A percentile compares a stretch with the other conserved stretches of the same genome.
phyloP scores from a whole-genome alignment of 306 rosid genomes.

The Potentilla sterilis region DNA sequence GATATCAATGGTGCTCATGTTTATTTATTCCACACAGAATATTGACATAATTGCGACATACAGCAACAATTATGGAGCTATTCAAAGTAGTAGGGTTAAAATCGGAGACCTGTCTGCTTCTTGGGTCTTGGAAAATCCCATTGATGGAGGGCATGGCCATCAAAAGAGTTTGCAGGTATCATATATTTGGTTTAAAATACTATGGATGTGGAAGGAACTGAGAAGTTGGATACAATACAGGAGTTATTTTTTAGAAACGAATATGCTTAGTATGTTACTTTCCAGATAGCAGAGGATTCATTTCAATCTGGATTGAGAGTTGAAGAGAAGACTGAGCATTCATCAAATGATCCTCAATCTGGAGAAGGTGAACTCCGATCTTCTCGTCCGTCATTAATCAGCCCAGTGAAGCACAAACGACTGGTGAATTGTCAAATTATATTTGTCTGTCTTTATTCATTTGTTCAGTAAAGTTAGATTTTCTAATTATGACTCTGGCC shows the following conservation, averaged over 20 bases:
- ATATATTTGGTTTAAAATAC: background rate
- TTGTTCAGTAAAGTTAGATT: conserved; percentile 19
- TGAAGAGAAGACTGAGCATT: conserved; percentile 38
- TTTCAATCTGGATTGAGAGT: conserved; percentile 34
- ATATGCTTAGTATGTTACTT: conserved; percentile 27
- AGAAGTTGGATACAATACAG: background rate
- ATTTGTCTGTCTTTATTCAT: conserved; percentile 12
- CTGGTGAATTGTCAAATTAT: conserved; percentile 49
- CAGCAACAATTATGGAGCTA: conserved; percentile 63
- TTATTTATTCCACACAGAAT: conserved; percentile 54
- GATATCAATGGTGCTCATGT: conserved; percentile 27
- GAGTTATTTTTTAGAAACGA: conserved; percentile 10
- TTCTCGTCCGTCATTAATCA: conserved; percentile 46
- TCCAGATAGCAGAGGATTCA: conserved; percentile 49
- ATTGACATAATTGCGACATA: conserved; percentile 78
- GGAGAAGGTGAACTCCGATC: conserved; percentile 45
- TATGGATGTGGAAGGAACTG: conserved; percentile 6
- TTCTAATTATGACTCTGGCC: conserved; percentile 31
- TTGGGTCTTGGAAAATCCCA: conserved; percentile 86
- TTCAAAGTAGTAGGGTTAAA: conserved; percentile 70
- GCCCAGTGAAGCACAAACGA: conserved; percentile 82
- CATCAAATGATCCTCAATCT: conserved; percentile 43
- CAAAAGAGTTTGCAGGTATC: conserved; percentile 61
- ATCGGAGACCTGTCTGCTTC: conserved; percentile 77
- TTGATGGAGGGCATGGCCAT: conserved; percentile 41